phyloP scores from a whole-genome alignment of 176 grass and related monocot species.

The Bolboschoenus planiculmis region DNA sequence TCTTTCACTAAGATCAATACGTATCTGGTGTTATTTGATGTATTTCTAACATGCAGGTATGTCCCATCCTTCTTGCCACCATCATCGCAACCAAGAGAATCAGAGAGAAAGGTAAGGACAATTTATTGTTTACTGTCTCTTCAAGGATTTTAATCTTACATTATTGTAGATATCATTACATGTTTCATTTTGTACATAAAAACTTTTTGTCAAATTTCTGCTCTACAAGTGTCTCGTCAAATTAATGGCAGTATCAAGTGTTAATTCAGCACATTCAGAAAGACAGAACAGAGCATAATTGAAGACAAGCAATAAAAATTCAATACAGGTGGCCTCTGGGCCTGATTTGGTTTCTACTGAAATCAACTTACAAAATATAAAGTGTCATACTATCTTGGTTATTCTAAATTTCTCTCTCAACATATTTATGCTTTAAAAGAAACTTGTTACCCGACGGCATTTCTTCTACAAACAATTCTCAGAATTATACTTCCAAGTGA shows the following conservation, averaged over 20 bases:
- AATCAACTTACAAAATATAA: too few relatives aligned
- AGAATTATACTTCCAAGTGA: not conserved
- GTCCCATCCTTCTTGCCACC: constrained; percentile 97
- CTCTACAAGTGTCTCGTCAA: not conserved
- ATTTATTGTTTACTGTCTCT: constrained; percentile 7
- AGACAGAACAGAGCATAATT: not conserved
- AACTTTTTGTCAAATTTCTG: not conserved
- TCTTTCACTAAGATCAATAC: constrained; percentile 6
- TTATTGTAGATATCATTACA: not conserved
- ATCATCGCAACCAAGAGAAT: constrained; percentile 64
- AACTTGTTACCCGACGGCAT: not conserved
- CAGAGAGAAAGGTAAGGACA: constrained; percentile 72
- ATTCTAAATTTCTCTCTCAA: not conserved
- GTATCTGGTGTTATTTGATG: constrained; percentile 5
- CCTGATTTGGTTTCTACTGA: not conserved
- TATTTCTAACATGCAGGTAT: constrained; percentile 66
- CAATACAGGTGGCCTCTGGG: not conserved
- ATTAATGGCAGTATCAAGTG: not conserved
- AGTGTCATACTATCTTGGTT: not conserved
- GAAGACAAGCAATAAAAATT: not conserved
- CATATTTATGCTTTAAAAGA: not conserved
- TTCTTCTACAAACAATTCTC: not conserved
- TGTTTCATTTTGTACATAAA: not conserved
- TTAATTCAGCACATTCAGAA: not conserved
- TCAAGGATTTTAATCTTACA: not conserved